Evolutionary conservation across 306 rosid species (phyloP), one percentile per base, ranked within the genome.

Genomic region (Trichosanthes cucumerina): DNA sequence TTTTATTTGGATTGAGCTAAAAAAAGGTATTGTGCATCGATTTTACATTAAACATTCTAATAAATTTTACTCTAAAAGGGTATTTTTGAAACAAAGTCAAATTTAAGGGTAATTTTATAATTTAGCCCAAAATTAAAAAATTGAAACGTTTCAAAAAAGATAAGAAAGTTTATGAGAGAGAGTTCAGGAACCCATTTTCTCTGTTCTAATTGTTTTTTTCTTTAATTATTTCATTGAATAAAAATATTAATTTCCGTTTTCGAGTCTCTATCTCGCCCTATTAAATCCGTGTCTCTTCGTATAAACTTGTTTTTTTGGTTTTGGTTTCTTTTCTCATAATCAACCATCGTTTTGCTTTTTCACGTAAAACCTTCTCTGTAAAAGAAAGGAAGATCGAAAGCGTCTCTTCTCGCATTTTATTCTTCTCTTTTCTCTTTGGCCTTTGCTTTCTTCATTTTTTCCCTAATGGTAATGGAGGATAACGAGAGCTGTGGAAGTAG

Each of bases 401-500:
- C 49, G 75, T 49, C 14, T 41, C 47, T 78, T 49, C 14, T 41
- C 47, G 71, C 43, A 28, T 57, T 70, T 31, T 52, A 43, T 53
- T 47, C 65, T 41, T 38, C 63, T 49, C 33, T 49, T 34, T 50
- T 33, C 43, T 52, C 49, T 36, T 44, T 9, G 26, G 36, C 46
- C 28, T 44, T 75, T 76, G 26, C 36, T 26, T 70, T 70, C n/a
- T 26, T 23, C 76, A 24, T 70, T 12, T 62, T 79, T 54, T 50
- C 26, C 57, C 80, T 82, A 76, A 88, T 88, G 92, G 91, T 84
- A 81, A 89, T 76, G 89, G 93, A 89, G 57, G 93, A 86, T 26
- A 87, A 89, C 89, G 93, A 91, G 82, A 90, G 92, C 88, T 84
- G 89, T 74, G 87, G 90, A 60, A 90, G 90, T 83, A 88, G 91